Evolutionary conservation across 805 yeast species (phyloP), one percentile per base, ranked within the genome.

Genomic region (Hemisphaericaspora nanyangensis): DNA sequence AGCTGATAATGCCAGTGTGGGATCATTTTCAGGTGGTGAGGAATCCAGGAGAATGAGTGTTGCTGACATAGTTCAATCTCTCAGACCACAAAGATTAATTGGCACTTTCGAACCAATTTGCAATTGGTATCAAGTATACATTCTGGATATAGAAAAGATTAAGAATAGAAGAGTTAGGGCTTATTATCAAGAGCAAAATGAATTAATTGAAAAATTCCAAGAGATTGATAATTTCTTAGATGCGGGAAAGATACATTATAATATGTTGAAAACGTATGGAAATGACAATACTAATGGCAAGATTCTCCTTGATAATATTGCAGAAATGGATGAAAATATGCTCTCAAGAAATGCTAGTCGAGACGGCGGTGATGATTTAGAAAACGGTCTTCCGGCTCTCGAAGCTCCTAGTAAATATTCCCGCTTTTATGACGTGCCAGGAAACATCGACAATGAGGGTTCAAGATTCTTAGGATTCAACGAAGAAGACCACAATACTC

Each of bases 201-300:
- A 68, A 30, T 54, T 79, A 37, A 76, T 84, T 37, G 74, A 70
- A 17, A 64, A 76, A 38, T 82, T 75, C 50, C 56, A 57, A 27
- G 82, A 76, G 42, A 77, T 85, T 18, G 95, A 85, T 54, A 63
- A 67, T 36, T 63, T 84, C 37, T 65, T 85, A 33, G 93, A 83
- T 51, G 76, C 86, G 4, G 89, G 89, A 1, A 56, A 59, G 34
- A 71, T 85, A 41, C 85, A 80, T 47, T 70, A 72, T 43, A 66
- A 74, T 31, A 80, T 85, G 80, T 68, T 85, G 37, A 67, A 75
- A 33, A 78, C 74, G 36, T 84, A 85, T 49, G 78, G 76, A 3
- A 67, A 63, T 22, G 69, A 65, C 32, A 83, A 84, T 49, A 77
- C 75, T 2, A 69, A 65, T 31, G 18, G 31, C 10, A 13, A 17